These are phyloP conservation scores for Neonectria faginata DNA, from an alignment of 2,329 filamentous ascomycete genomes.

Conservation along the genomic window DNA sequence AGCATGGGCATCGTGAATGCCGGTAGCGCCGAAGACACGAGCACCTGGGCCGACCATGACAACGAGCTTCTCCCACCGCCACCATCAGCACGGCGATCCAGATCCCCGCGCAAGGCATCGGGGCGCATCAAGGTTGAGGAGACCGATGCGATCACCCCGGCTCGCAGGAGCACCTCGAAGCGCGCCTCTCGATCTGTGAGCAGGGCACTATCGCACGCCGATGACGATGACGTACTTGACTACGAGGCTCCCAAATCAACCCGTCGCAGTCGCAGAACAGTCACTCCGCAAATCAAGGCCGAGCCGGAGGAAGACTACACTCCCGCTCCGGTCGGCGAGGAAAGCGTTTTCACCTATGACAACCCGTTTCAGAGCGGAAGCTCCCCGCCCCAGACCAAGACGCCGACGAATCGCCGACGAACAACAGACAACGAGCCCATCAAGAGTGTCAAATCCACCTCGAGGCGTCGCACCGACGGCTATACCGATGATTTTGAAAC, in stretches of 20 bases:
- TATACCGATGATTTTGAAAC: constrained; percentile 45
- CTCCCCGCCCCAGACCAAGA: constrained; percentile 68
- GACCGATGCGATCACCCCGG: constrained; percentile 54
- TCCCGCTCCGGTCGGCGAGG: constrained; percentile 55
- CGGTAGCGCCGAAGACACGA: constrained; percentile 74
- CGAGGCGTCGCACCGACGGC: constrained; percentile 57
- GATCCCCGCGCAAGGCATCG: constrained; percentile 67
- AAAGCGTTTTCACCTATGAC: constrained; percentile 82
- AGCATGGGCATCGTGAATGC: constrained; percentile 84
- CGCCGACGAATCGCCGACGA: constrained; percentile 62
- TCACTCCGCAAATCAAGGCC: constrained; percentile 64
- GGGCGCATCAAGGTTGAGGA: constrained; percentile 66
- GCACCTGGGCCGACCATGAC: constrained; percentile 71
- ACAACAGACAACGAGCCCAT: constrained; percentile 58
- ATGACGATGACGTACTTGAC: constrained; percentile 58
- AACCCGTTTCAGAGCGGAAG: constrained; percentile 93
- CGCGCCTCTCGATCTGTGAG: constrained; percentile 66
- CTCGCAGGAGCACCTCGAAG: constrained; percentile 63
- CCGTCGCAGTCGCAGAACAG: constrained; percentile 64
- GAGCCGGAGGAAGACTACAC: constrained; percentile 58
- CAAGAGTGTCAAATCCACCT: constrained; percentile 57
- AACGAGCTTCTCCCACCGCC: constrained; percentile 66
- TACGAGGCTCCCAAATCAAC: constrained; percentile 55
- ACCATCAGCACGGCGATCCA: constrained; percentile 63
- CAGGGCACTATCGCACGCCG: constrained; percentile 64